A percentile compares a stretch with the other conserved stretches of the same genome.
Conservation (phyloP, 1,284 basidiomycete species). For the Cryptococcus hybrid region DNA sequence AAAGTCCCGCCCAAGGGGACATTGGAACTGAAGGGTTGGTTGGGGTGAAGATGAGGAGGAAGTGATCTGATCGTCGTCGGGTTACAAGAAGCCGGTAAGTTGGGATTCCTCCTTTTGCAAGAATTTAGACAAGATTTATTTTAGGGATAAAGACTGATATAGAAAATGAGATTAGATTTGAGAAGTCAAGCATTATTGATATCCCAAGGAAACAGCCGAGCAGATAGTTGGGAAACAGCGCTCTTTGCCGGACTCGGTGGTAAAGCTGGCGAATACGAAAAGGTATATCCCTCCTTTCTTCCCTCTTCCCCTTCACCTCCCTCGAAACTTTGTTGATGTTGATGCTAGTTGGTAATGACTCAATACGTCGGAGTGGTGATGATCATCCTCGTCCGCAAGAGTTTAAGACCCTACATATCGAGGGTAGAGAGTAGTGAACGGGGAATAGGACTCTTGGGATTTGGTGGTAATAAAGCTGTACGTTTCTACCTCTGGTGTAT, state of each 20-base stretch:
- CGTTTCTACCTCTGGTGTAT: not conserved
- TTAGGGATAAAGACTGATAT: no score
- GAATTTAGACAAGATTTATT: not conserved
- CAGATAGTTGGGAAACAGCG: constrained; percentile 56
- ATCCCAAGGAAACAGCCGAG: constrained; percentile 48
- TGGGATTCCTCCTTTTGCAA: not conserved
- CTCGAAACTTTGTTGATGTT: constrained; percentile 2
- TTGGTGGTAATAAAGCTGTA: constrained; percentile 29
- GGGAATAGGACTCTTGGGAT: constrained; percentile 43
- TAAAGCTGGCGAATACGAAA: constrained; percentile 39
- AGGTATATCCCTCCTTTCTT: constrained; percentile 13
- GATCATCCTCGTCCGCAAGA: constrained; percentile 55
- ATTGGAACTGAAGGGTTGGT: constrained; percentile 29
- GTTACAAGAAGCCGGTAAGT: constrained; percentile 42
- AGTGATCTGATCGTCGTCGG: constrained; percentile 44
- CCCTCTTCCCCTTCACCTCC: not conserved
- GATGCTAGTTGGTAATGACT: constrained; percentile 25
- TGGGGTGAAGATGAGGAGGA: constrained; percentile 28
- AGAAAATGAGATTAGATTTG: constrained; percentile 21
- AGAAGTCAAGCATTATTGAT: constrained; percentile 36
- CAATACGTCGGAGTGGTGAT: constrained; percentile 53
- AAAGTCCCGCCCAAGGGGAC: constrained; percentile 38
- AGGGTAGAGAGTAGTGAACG: constrained; percentile 30
- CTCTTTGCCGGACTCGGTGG: constrained; percentile 55
- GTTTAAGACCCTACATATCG: constrained; percentile 30